Percentiles rank a stretch among this genome's conserved stretches.
These are phyloP conservation scores for Ogataea allantospora DNA, from an alignment of 805 yeast genomes.

Conservation along the genomic window DNA sequence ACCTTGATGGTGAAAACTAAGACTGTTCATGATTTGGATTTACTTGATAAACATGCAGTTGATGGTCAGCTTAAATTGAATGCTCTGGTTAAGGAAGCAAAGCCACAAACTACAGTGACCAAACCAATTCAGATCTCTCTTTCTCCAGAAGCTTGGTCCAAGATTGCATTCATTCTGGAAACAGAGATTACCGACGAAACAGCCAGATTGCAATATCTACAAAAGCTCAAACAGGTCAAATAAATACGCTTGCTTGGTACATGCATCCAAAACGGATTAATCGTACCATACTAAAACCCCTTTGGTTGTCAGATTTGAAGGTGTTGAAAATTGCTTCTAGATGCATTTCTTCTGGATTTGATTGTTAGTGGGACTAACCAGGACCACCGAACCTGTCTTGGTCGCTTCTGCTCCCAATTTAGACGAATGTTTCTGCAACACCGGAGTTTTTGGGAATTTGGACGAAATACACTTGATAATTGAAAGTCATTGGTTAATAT, in stretches of 20 bases:
- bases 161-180: constrained; percentile 34
- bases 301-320: too few relatives aligned
- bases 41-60: constrained; percentile 24
- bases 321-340: too few relatives aligned
- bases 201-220: constrained; percentile 16
- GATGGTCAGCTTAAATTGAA: constrained; percentile 31
- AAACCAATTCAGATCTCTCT: constrained; percentile 7
- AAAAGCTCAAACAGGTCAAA: constrained; percentile 19
- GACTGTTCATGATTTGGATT: constrained; percentile 45
- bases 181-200: constrained; percentile 30
- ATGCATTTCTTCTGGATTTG: too few relatives aligned
- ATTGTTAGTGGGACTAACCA: too few relatives aligned
- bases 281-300: too few relatives aligned
- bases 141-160: constrained; percentile 34
- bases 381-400: too few relatives aligned
- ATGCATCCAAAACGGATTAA: too few relatives aligned
- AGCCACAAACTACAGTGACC: not conserved
- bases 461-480: not conserved
- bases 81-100: constrained; percentile 33
- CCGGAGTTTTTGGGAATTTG: not conserved
- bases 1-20: constrained; percentile 51
- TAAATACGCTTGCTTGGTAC: not conserved
- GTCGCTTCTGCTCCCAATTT: too few relatives aligned
- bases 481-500: not conserved
- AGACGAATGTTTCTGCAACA: not conserved